These are phyloP conservation scores for Cytospora paraplurivora DNA, from an alignment of 2,329 filamentous ascomycete species.

Conservation along the genomic window DNA sequence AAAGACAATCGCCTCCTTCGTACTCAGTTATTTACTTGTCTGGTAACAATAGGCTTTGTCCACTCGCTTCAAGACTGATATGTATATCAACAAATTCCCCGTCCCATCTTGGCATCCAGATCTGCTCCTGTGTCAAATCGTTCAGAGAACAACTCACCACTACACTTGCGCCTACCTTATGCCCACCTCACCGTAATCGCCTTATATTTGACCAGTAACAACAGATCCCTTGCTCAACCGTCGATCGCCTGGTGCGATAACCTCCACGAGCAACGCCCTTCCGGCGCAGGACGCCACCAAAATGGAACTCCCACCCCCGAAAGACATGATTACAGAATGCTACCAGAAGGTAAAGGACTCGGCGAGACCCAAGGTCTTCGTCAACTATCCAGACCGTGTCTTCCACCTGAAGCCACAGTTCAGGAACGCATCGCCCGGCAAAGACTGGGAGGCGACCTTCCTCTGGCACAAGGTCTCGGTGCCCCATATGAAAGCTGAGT, in stretches of 20 bases:
- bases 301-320: not conserved
- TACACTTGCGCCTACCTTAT: not conserved
- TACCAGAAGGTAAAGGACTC: slow-evolving; percentile 1
- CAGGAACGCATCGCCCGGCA: not conserved
- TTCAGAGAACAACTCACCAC: not conserved
- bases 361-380: not conserved
- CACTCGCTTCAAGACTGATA: too few relatives aligned
- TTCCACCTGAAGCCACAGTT: slow-evolving; percentile 15
- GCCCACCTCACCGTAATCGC: not conserved
- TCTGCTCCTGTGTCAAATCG: too few relatives aligned
- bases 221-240: not conserved
- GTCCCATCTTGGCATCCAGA: too few relatives aligned
- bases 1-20: too few relatives aligned
- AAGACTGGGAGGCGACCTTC: slow-evolving; percentile 13
- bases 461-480: slow-evolving; percentile 18
- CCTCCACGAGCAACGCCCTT: not conserved
- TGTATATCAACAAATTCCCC: too few relatives aligned
- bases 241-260: not conserved
- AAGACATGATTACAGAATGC: not conserved
- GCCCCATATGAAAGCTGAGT: not conserved
- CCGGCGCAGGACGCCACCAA: not conserved
- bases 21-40: too few relatives aligned
- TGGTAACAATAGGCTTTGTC: too few relatives aligned
- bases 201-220: not conserved
- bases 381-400: slow-evolving; percentile 17